A percentile compares a stretch with the other conserved stretches of the same genome.
Conservation (phyloP, 2,329 filamentous ascomycete genomes). For the Tothia fuscella region DNA sequence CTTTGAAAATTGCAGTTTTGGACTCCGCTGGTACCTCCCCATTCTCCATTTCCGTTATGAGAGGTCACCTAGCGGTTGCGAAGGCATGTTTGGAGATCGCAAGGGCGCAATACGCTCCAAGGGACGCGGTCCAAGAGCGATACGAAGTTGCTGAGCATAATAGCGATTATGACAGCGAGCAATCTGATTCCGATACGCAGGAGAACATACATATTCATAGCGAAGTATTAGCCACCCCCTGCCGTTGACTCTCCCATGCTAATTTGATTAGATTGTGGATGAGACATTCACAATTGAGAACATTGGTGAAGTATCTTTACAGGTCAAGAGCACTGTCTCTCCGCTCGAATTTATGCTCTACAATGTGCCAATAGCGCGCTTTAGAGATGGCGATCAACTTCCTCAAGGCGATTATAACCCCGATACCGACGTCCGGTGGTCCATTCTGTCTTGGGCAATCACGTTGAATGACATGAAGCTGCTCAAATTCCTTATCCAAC, state of each 20-base stretch:
- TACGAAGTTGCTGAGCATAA: conserved; percentile 17
- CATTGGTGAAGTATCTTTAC: conserved; percentile 54
- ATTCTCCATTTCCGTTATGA: conserved; percentile 56
- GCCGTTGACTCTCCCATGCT: background rate
- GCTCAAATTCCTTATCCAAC: conserved; percentile 46
- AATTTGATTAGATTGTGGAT: conserved; percentile 52
- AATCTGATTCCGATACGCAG: too few relatives aligned
- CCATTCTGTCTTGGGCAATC: conserved; percentile 34
- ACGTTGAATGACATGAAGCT: conserved; percentile 40
- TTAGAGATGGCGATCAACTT: conserved; percentile 10
- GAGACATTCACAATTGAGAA: conserved; percentile 65
- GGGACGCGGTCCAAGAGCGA: conserved; percentile 39
- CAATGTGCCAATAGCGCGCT: conserved; percentile 10
- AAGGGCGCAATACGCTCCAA: conserved; percentile 52
- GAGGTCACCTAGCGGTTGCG: conserved; percentile 53
- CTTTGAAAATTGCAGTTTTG: conserved; percentile 50
- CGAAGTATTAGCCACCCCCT: too few relatives aligned
- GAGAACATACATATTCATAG: too few relatives aligned
- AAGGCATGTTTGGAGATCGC: conserved; percentile 58
- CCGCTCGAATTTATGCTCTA: conserved; percentile 28
- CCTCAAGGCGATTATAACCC: conserved; percentile 13
- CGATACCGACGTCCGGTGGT: background rate
- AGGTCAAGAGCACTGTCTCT: conserved; percentile 52
- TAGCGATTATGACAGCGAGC: background rate
- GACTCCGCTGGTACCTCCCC: conserved; percentile 44